phyloP scores from a whole-genome alignment of 2,329 filamentous ascomycete genomes.

The Cryphonectria carpinicola region DNA sequence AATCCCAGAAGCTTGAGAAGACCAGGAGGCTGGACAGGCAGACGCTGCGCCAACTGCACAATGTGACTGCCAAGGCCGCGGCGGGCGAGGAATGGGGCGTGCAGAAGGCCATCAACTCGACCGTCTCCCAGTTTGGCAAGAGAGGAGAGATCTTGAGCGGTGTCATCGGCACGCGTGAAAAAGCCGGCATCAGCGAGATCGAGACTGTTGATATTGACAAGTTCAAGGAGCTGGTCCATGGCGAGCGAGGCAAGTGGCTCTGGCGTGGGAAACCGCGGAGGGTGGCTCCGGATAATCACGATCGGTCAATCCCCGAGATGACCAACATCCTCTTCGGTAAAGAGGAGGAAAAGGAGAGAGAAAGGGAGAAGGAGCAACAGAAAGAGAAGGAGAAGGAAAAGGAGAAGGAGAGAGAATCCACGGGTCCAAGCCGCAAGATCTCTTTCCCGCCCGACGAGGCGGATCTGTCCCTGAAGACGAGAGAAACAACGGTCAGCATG shows the following conservation, averaged over 20 bases:
- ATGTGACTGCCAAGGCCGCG: conserved; percentile 85
- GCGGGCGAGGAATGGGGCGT: conserved; percentile 89
- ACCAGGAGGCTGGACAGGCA: conserved; percentile 81
- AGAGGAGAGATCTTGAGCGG: conserved; percentile 93
- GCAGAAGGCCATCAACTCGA: conserved; percentile 93
- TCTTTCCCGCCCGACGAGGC: conserved; percentile 58
- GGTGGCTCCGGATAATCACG: conserved; percentile 50
- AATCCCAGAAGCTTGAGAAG: conserved; percentile 78
- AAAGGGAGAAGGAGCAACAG: conserved; percentile 21
- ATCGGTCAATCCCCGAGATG: conserved; percentile 51
- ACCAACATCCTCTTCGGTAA: conserved; percentile 57
- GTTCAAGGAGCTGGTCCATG: conserved; percentile 77
- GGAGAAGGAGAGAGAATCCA: conserved; percentile 17
- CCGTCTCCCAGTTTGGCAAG: conserved; percentile 90
- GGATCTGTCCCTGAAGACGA: conserved; percentile 43
- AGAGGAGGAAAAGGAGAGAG: conserved; percentile 51
- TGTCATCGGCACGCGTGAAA: conserved; percentile 86
- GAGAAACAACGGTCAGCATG: conserved; percentile 49
- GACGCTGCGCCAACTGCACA: conserved; percentile 80
- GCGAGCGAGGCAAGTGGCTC: conserved; percentile 87
- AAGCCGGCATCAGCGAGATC: conserved; percentile 87
- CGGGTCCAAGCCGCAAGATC: conserved; percentile 42
- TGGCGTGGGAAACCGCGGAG: conserved; percentile 91
- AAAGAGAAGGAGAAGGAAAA: conserved; percentile 21
- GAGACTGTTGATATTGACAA: conserved; percentile 89